These are phyloP conservation scores for Solanum tarijense DNA, from an alignment of 257 asterid species.

Conservation along the genomic window DNA sequence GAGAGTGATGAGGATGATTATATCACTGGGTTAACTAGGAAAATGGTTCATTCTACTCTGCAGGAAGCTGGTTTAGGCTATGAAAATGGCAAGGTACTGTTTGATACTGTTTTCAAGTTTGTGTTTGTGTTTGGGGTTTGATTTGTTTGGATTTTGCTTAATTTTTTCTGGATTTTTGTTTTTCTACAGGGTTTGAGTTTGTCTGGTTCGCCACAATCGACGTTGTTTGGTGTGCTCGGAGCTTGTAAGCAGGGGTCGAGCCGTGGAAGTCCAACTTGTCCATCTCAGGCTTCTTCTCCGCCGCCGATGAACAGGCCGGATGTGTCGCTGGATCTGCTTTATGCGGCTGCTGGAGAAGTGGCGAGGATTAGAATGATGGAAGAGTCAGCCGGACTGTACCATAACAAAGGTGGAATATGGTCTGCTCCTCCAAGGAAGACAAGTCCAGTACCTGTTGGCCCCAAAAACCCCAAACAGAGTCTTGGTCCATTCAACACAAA, in stretches of 20 bases:
- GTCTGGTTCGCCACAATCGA: slow-evolving; percentile 71
- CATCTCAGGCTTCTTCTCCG: slow-evolving; percentile 37
- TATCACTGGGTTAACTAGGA: slow-evolving; percentile 33
- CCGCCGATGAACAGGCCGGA: slow-evolving; percentile 8
- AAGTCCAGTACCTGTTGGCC: neutral
- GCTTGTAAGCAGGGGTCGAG: slow-evolving; percentile 29
- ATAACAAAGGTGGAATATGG: neutral
- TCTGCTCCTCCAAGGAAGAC: slow-evolving; percentile 1
- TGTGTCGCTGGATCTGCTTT: slow-evolving; percentile 6
- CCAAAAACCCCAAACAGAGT: neutral
- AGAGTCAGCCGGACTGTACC: neutral
- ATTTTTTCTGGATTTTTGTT: neutral
- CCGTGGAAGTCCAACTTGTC: slow-evolving; percentile 32
- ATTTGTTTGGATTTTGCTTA: no score
- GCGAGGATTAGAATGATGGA: slow-evolving; percentile 8
- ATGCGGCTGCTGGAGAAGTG: slow-evolving; percentile 2
- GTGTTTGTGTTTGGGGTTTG: neutral
- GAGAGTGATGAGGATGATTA: slow-evolving; percentile 75
- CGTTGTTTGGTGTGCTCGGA: slow-evolving; percentile 23
- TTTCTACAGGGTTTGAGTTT: slow-evolving; percentile 22
- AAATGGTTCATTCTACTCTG: slow-evolving; percentile 26
- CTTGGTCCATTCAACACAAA: neutral
- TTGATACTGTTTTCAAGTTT: no score
- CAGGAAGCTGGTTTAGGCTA: neutral
- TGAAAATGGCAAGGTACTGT: slow-evolving; percentile 26